These are phyloP conservation scores for Cyclotella cryptica DNA, from an alignment of 108 stramenopile species.

Conservation along the genomic window DNA sequence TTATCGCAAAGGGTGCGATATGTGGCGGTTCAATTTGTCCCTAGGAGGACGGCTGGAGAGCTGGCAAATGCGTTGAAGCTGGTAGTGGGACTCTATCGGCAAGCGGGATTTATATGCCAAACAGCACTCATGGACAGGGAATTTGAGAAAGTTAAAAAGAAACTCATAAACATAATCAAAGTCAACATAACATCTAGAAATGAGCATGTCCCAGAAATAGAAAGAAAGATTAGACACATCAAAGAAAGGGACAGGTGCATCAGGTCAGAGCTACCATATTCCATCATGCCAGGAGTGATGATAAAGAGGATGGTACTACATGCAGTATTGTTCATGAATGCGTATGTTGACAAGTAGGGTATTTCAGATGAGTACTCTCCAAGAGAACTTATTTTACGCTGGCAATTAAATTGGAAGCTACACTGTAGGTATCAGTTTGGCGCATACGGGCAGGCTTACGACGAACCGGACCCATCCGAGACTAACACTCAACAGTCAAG, in stretches of 20 bases:
- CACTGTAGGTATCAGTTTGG: no score
- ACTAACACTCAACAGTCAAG: conserved; percentile 21
- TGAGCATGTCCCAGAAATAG: no score
- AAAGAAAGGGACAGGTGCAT: conserved; percentile 42
- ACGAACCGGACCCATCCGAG: conserved; percentile 38
- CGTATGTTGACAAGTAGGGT: neutral
- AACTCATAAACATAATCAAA: no score
- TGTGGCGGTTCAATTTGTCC: neutral
- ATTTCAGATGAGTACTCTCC: conserved; percentile 14
- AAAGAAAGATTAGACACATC: no score
- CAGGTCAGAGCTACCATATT: conserved; percentile 23
- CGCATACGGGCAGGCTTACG: no score
- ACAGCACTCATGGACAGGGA: no score
- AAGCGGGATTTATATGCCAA: neutral
- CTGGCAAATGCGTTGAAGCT: neutral
- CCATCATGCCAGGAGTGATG: no score
- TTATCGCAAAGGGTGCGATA: neutral
- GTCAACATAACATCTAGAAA: no score
- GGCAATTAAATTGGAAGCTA: no score
- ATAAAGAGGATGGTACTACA: conserved; percentile 35
- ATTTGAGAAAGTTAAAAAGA: no score
- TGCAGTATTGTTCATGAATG: conserved; percentile 36
- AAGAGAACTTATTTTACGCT: no score
- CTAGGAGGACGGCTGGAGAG: neutral
- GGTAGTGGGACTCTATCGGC: neutral